Conservation (phyloP, 129 eudicot species). For the Ambrosia artemisiifolia region DNA sequence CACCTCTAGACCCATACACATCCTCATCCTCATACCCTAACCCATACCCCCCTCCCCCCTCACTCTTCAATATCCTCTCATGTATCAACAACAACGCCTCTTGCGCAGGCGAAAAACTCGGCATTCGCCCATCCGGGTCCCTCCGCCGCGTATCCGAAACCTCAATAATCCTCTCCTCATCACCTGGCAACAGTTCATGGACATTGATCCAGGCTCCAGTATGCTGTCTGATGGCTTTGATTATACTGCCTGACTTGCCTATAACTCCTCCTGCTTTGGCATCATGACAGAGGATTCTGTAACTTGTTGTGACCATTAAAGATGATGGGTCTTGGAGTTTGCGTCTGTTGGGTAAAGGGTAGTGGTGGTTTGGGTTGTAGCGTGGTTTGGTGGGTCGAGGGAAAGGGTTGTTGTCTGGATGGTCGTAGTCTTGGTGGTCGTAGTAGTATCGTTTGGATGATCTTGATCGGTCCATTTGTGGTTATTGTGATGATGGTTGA, state of each 20-base stretch:
- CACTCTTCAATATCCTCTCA: constrained; percentile 95
- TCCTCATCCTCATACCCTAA: constrained; percentile 10
- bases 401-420: constrained; percentile 22
- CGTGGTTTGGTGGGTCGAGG: constrained; percentile 40
- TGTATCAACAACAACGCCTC: constrained; percentile 91
- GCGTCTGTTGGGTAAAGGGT: constrained; percentile 39
- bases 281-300: constrained; percentile 87
- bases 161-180: constrained; percentile 98
- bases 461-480: constrained; percentile 87
- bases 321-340: constrained; percentile 42
- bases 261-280: constrained; percentile 92
- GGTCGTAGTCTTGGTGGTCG: constrained; percentile 43
- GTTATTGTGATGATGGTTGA: too few species aligned
- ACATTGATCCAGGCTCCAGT: constrained; percentile 98
- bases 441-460: constrained; percentile 90
- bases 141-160: constrained; percentile 88
- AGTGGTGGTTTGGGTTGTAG: constrained; percentile 39
- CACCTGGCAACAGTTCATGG: constrained; percentile 77
- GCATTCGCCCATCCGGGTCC: constrained; percentile 94
- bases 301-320: constrained; percentile 76
- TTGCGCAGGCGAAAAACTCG: constrained; percentile 94
- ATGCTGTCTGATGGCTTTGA: constrained; percentile 88
- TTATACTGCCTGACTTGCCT: constrained; percentile 93
- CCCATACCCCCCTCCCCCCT: constrained; percentile 28
- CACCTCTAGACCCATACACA: constrained; percentile 48